Evolutionary conservation across 257 asterid genomes (phyloP), one percentile per base, ranked within the genome.

Genomic region (Gardenia jasminoides): DNA sequence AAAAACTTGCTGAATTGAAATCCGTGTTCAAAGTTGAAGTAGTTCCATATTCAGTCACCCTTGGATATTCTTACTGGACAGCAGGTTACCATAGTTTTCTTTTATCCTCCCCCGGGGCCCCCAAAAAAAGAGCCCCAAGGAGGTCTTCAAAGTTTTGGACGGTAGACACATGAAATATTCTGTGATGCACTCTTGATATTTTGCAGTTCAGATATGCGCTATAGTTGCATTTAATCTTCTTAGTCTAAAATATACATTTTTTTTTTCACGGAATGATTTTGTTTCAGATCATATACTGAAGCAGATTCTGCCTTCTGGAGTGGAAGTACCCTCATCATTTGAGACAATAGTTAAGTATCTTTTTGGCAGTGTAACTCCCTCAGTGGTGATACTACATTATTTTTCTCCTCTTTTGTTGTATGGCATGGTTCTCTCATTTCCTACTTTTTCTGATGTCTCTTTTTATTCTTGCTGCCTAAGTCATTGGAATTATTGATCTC

Each of bases 281-380:
- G 69, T 83, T 89, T 52, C 96, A 93, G 99, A 95, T 70, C 92
- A 93, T 83, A 87, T 93, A 80, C 73, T 95, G 82, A 95, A 89
- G 93, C 94, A 92, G 93, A 90, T 95, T 86, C 88, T 93, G 76
- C 99, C 98, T 30, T 72, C 89, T 78, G 97, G 94, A 76, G 54
- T 93, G 72, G 98, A 92, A 75, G 89, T 92, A 52, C 99, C 98
- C 24, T 92, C 99, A n/a, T 95, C 98, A 46, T 95, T 95, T 82
- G 99, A 93, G 88, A 93, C 98, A 81, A 90, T 95, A 90, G 99
- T 91, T 95, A 92, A 93, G 99, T 95, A 82, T 81, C 80, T 84
- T 80, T 64, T 76, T 54, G 66, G 76, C 72, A 61, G 78, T 75
- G 54, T 70, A 69, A 43, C 71, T 59, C 64, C 62, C 41, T 59